Conservation (phyloP, 352 stramenopile genomes). For the Phytopythium chamaehyphon region DNA sequence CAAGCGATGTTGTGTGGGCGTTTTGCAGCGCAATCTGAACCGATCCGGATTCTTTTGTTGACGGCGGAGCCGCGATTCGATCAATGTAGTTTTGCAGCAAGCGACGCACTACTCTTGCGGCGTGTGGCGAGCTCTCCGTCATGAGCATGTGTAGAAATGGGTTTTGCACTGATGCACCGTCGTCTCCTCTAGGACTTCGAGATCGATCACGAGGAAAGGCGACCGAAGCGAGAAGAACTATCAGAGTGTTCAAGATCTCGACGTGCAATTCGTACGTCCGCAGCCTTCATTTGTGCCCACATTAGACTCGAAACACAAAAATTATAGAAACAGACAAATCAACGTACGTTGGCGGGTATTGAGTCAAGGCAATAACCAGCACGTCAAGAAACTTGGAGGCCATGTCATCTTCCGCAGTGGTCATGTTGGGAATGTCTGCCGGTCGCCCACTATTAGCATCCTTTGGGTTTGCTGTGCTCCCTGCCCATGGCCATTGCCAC, state of each 20-base stretch:
- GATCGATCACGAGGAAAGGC: constrained; percentile 57
- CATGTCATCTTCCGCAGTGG: constrained; percentile 46
- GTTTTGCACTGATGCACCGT: constrained; percentile 24
- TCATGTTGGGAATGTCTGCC: constrained; percentile 6
- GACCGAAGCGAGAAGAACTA: constrained; percentile 65
- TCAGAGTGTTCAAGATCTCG: constrained; percentile 69
- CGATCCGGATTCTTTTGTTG: constrained; percentile 26
- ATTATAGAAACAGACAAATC: too few relatives aligned
- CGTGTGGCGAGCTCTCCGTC: constrained; percentile 17
- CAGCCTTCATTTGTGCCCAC: constrained; percentile 1
- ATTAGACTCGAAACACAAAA: not conserved
- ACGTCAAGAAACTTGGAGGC: constrained; percentile 64
- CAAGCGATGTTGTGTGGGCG: constrained; percentile 46
- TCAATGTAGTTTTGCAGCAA: constrained; percentile 66
- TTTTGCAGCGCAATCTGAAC: constrained; percentile 37
- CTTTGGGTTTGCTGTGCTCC: constrained; percentile 23
- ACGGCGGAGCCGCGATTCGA: constrained; percentile 28
- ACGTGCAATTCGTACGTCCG: constrained; percentile 71
- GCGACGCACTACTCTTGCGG: constrained; percentile 40
- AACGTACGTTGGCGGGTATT: constrained; percentile 64
- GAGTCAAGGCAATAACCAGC: constrained; percentile 47
- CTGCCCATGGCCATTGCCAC: too few relatives aligned
- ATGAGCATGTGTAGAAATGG: constrained; percentile 73
- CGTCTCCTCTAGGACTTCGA: constrained; percentile 21
- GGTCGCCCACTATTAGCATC: constrained; percentile 17